These are phyloP conservation scores for Apiospora kogelbergensis DNA, from an alignment of 2,329 filamentous ascomycete genomes.

Conservation along the genomic window DNA sequence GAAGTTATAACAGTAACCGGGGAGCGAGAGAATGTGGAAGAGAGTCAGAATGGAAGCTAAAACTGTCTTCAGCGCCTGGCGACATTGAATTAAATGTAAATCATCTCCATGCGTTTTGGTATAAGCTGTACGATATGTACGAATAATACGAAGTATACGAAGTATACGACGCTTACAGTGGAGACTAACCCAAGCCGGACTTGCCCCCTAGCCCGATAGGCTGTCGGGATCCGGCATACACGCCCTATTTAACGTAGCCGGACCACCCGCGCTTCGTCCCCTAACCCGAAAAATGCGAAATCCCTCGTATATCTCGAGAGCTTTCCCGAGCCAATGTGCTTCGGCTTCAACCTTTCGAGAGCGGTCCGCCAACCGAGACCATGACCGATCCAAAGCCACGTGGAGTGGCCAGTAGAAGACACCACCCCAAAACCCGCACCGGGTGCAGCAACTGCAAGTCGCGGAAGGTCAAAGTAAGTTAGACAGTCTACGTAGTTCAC, in stretches of 20 bases:
- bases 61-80: not conserved
- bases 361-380: not conserved
- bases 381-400: not conserved
- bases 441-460: conserved; percentile 19
- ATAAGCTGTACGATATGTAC: not conserved
- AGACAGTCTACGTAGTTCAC: not conserved
- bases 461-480: conserved; percentile 15
- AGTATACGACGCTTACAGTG: not conserved
- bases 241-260: not conserved
- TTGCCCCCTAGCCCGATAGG: not conserved
- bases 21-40: not conserved
- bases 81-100: not conserved
- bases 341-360: not conserved
- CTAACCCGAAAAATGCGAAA: not conserved
- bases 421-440: conserved; percentile 8
- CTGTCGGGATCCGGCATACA: not conserved
- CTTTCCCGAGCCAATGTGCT: not conserved
- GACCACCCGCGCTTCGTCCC: not conserved
- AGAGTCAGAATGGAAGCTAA: not conserved
- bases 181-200: not conserved
- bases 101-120: not conserved
- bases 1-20: not conserved
- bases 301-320: not conserved
- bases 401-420: not conserved
- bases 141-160: not conserved